Evolutionary conservation across 352 stramenopile genomes (phyloP), one percentile per base, ranked within the genome.

Genomic region (Phytophthora boehmeriae): DNA sequence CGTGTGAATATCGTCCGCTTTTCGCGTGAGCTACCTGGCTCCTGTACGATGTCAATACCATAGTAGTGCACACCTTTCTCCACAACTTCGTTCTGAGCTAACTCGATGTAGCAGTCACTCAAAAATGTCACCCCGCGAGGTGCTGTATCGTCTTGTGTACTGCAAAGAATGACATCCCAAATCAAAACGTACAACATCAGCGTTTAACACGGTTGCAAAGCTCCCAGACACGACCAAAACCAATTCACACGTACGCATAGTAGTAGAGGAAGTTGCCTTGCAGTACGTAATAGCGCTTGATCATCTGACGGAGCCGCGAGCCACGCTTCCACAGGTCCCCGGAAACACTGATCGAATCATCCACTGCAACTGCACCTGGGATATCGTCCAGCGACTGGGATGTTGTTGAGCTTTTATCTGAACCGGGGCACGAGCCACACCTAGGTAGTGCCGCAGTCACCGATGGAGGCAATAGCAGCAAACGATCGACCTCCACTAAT

Each of bases 231-330:
- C 11, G 53, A n/a, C 14, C 14, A n/a, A 11, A n/a, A 54, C 38
- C 38, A 38, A 55, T 2, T 3, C 39, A 14, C 17, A 75, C 71
- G 47, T 76, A 92, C 78, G 82, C 71, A 56, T 94, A 95, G 57
- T 92, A 95, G 68, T 96, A 96, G 19, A 96, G 78, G 50, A 96
- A 96, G 41, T 92, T 94, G 60, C 87, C 88, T 57, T 95, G 86
- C 14, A 97, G 64, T 19, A 89, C 80, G 68, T 94, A 95, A 63
- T 93, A 78, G 30, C 84, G 79, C 64, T 89, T 92, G 69, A 89
- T 93, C 86, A 96, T 95, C 41, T 93, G 84, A 1, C 88, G 83
- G n/a, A 96, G 66, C 11, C 84, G 81, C 16, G 76, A 82, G 20
- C 85, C 87, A 4, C 83, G 85, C 47, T 95, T 95, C 80, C 80